Percentiles rank a stretch among this genome's conserved stretches.
Conservation (phyloP, 371 early-diverging fungal genomes). For the Mucor indicus region DNA sequence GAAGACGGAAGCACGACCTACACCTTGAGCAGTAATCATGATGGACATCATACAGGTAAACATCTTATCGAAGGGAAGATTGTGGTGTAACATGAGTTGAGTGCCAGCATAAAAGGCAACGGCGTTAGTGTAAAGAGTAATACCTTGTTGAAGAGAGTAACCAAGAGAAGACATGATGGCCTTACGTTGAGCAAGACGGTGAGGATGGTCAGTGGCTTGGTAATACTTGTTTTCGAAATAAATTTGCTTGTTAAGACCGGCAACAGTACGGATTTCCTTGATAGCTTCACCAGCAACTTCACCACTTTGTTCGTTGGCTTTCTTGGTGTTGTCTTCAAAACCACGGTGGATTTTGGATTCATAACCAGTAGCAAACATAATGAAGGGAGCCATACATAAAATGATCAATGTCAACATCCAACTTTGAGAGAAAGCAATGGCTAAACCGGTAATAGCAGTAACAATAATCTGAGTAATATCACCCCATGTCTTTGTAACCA, state of each 20-base stretch:
- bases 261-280: slow-evolving; percentile 85
- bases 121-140: slow-evolving; percentile 64
- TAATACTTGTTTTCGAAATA: slow-evolving; percentile 60
- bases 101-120: slow-evolving; percentile 61
- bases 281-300: slow-evolving; percentile 85
- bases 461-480: slow-evolving; percentile 55
- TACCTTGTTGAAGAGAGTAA: slow-evolving; percentile 67
- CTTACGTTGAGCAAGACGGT: slow-evolving; percentile 55
- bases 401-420: slow-evolving; percentile 65
- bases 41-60: slow-evolving; percentile 70
- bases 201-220: slow-evolving; percentile 61
- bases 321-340: slow-evolving; percentile 58
- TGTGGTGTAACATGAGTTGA: slow-evolving; percentile 39
- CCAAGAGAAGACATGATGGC: slow-evolving; percentile 59
- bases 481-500: slow-evolving; percentile 69
- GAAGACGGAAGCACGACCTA: slow-evolving; percentile 60
- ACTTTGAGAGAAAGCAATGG: slow-evolving; percentile 48
- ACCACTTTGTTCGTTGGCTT: slow-evolving; percentile 68
- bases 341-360: slow-evolving; percentile 48
- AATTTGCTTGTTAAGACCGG: slow-evolving; percentile 73
- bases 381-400: slow-evolving; percentile 52
- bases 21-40: slow-evolving; percentile 70
- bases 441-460: slow-evolving; percentile 41
- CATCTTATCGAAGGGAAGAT: slow-evolving; percentile 40
- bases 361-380: slow-evolving; percentile 43